Evolutionary conservation across 1,284 basidiomycete genomes (phyloP), one percentile per base, ranked within the genome.

Genomic region (Sporisorium graminicola): DNA sequence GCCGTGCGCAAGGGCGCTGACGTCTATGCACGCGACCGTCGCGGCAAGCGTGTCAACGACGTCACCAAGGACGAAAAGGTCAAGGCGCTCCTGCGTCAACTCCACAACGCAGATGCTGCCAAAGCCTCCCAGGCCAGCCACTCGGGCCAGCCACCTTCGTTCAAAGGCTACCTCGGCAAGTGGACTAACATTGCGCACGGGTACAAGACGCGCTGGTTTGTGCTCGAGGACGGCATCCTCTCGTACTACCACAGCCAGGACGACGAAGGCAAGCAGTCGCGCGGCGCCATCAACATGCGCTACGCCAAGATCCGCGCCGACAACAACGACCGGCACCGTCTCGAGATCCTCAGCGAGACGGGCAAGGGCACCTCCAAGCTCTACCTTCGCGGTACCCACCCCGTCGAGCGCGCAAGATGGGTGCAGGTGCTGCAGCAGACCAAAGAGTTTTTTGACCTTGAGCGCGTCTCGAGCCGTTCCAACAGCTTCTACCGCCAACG

Each of bases 201-300:
- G 0, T 98, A 95, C 86, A 92, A 92, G 78, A 93, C 93, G 0
- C 89, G 96, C 0, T 98, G 95, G 94, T 97, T 98, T 82, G 94
- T 98, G 0, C 89, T 98, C 42, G 91, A 93, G 79, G 90, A 93
- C 69, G 96, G 94, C 6, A 88, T 92, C 35, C 87, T 96, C 13
- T 81, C 78, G 16, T 66, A 96, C 84, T 96, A 94, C 84, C 92
- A 93, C 37, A 92, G 92, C 80, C 93, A 95, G 80, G 94, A 95
- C 74, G 96, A 98, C 81, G 95, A 98, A 86, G 90, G 90, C 12
- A 88, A 95, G 37, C 91, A 94, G 1, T 92, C 91, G 54, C 90
- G 96, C 33, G 95, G 95, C 1, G 92, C 94, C 0, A 94, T 98
- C 70, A 91, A 92, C 2, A 92, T 98, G 91, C 91, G 91, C 75